A percentile compares a stretch with the other conserved stretches of the same genome.
Conservation (phyloP, 2,329 filamentous ascomycete species). For the Xylaria sp. region DNA sequence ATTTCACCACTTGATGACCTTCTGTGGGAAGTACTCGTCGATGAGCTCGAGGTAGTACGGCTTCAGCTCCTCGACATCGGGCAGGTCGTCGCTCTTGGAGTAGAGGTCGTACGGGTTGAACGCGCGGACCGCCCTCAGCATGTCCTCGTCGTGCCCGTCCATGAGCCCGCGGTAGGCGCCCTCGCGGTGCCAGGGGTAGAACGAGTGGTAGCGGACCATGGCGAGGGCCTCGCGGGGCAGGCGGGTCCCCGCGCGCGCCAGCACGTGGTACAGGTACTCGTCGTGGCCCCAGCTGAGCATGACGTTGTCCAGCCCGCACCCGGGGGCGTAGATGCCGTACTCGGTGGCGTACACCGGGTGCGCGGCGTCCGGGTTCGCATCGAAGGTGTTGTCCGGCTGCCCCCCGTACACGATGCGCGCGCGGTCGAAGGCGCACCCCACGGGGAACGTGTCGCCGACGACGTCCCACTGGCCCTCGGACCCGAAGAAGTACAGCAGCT, state of each 20-base stretch:
- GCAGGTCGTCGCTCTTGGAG: conserved; percentile 85
- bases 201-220: conserved; percentile 92
- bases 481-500: conserved; percentile 78
- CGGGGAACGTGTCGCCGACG: conserved; percentile 83
- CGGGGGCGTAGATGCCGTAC: conserved; percentile 77
- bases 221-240: conserved; percentile 82
- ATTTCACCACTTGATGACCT: conserved; percentile 69
- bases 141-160: conserved; percentile 77
- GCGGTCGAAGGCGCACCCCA: conserved; percentile 73
- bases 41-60: conserved; percentile 76
- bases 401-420: conserved; percentile 79
- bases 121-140: conserved; percentile 78
- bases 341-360: conserved; percentile 75
- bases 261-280: conserved; percentile 84
- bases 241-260: conserved; percentile 81
- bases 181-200: conserved; percentile 88
- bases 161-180: conserved; percentile 82
- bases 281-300: conserved; percentile 92
- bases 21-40: conserved; percentile 72
- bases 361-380: conserved; percentile 71
- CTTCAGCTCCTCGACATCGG: conserved; percentile 77
- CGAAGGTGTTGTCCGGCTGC: conserved; percentile 77
- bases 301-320: conserved; percentile 82
- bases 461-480: conserved; percentile 93
- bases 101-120: conserved; percentile 94